Evolutionary conservation across 1,284 basidiomycete species (phyloP).

Genomic region (Farysia itapuensis): DNA sequence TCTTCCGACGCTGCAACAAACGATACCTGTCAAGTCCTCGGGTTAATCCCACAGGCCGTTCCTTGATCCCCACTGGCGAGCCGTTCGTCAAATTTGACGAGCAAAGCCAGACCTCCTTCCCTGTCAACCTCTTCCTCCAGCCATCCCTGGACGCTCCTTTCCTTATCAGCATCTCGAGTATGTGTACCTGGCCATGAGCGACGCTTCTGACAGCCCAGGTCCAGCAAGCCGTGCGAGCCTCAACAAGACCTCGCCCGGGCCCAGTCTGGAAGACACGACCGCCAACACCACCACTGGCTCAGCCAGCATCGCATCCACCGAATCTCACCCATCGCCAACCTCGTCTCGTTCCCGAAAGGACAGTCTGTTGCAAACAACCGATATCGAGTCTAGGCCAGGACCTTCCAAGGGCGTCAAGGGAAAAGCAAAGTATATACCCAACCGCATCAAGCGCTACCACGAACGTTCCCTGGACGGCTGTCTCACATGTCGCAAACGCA

Average conservation of each 20-base stretch:
- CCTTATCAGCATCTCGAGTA: too few species aligned
- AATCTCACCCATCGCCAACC: neutral
- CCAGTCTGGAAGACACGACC: neutral
- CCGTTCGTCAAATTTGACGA: too few species aligned
- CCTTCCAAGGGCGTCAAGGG: conserved; percentile 25
- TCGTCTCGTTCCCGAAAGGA: neutral
- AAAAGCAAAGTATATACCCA: conserved; percentile 31
- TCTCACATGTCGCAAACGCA: conserved; percentile 27
- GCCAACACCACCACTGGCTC: neutral
- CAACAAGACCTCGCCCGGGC: neutral
- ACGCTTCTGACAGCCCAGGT: neutral
- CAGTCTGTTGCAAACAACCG: neutral
- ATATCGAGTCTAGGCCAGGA: neutral
- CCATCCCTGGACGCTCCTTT: too few species aligned
- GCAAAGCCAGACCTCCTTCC: too few species aligned
- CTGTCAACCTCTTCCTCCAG: too few species aligned
- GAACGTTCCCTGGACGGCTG: conserved; percentile 28
- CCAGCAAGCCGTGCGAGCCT: neutral
- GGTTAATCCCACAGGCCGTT: too few species aligned
- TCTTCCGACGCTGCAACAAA: too few species aligned
- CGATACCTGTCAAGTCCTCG: too few species aligned
- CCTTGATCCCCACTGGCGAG: too few species aligned
- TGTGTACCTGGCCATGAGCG: too few species aligned
- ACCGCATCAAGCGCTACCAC: conserved; percentile 33
- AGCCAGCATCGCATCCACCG: neutral